Evolutionary conservation across 208 protist genomes (phyloP).

Genomic region (Phytomonas francai): DNA sequence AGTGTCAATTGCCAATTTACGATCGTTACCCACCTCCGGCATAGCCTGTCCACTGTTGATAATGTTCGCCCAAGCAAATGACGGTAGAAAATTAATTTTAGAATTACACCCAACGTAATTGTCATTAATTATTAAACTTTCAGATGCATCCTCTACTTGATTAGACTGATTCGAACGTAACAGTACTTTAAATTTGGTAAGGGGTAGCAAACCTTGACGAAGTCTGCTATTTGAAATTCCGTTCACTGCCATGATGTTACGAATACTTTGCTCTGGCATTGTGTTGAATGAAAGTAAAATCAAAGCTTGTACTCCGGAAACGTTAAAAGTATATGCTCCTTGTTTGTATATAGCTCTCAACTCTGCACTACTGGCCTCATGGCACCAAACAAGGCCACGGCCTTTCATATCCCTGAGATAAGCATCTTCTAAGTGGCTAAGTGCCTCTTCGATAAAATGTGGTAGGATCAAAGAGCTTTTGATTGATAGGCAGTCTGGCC

Average conservation of each 20-base stretch:
- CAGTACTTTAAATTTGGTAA: conserved; percentile 31
- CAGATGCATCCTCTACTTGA: conserved; percentile 23
- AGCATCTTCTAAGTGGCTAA: conserved; percentile 40
- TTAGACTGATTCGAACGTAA: background rate
- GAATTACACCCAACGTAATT: conserved; percentile 43
- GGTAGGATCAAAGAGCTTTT: conserved; percentile 26
- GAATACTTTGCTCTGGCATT: conserved; percentile 4
- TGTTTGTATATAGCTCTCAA: conserved; percentile 42
- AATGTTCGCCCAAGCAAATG: conserved; percentile 29
- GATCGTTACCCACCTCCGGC: conserved; percentile 59
- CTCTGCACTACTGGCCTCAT: conserved; percentile 69
- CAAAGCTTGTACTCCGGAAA: conserved; percentile 63
- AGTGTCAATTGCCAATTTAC: conserved; percentile 72
- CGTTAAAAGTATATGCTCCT: conserved; percentile 32
- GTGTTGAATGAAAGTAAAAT: conserved; percentile 76
- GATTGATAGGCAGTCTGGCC: conserved; percentile 36
- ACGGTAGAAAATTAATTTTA: conserved; percentile 47
- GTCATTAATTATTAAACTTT: conserved; percentile 45
- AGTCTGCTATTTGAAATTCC: conserved; percentile 31
- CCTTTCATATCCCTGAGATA: conserved; percentile 59
- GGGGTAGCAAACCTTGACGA: conserved; percentile 29
- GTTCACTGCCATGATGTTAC: conserved; percentile 15
- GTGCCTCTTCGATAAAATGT: conserved; percentile 25
- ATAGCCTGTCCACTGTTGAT: conserved; percentile 29
- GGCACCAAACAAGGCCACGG: conserved; percentile 69